Evolutionary conservation across 306 rosid species (phyloP).

Genomic region (Quercus bicolor): DNA sequence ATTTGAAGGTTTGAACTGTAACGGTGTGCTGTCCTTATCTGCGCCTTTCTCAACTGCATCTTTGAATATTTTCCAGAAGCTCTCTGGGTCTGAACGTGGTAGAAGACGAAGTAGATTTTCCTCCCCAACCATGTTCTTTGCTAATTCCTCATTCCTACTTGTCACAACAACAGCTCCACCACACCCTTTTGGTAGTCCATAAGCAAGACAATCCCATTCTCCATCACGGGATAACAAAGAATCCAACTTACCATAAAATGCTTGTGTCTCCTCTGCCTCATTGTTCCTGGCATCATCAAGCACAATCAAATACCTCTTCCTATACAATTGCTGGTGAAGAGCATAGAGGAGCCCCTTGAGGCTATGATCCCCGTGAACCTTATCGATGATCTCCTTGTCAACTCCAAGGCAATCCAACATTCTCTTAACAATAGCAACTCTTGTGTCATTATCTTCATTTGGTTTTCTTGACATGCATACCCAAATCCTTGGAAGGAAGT

Average conservation of each 20-base stretch:
- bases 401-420: conserved; percentile 18
- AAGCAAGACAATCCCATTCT: neutral
- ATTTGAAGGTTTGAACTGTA: neutral
- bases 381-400: neutral
- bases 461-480: conserved; percentile 10
- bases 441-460: neutral
- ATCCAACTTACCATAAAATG: conserved; percentile 5
- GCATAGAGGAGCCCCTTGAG: conserved; percentile 6
- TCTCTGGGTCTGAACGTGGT: conserved; percentile 1
- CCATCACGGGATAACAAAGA: neutral
- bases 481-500: conserved; percentile 28
- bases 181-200: conserved; percentile 18
- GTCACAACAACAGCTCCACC: conserved; percentile 29
- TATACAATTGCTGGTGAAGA: conserved; percentile 7
- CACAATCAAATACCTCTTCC: conserved; percentile 24
- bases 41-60: neutral
- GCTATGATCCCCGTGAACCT: neutral
- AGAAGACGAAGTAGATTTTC: conserved; percentile 6
- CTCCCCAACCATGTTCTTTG: conserved; percentile 8
- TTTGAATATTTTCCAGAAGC: conserved; percentile 18
- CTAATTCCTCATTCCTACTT: conserved; percentile 11
- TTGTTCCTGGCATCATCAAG: conserved; percentile 22
- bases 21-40: too few relatives aligned
- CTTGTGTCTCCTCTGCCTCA: neutral
- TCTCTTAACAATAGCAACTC: neutral